Percentiles rank a stretch among this genome's conserved stretches.
Conservation (phyloP, 2,329 filamentous ascomycete species). For the Phyllosticta citrichinensis region DNA sequence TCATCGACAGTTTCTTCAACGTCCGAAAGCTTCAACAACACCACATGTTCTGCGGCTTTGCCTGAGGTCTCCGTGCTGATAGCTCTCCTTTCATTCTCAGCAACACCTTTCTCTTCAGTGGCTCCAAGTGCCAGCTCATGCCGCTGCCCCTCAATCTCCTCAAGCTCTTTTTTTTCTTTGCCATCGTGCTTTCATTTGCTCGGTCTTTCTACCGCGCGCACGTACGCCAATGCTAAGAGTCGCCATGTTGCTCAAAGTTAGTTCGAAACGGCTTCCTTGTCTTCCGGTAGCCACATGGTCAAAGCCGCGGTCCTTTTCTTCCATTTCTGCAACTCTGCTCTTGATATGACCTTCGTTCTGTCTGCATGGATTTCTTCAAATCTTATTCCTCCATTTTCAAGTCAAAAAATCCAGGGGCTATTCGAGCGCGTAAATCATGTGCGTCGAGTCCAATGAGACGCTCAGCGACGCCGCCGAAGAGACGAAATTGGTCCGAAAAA, state of each 20-base stretch:
- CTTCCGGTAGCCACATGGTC: not conserved
- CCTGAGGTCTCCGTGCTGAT: not conserved
- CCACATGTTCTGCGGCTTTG: not conserved
- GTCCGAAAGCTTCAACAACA: not conserved
- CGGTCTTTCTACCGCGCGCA: not conserved
- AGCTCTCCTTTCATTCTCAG: not conserved
- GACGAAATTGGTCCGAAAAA: constrained; percentile 36
- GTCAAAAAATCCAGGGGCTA: not conserved
- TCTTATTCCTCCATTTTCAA: not conserved
- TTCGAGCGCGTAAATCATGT: not conserved
- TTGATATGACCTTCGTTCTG: not conserved
- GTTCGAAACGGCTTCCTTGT: not conserved
- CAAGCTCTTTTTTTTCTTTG: not conserved
- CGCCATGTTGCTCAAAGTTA: not conserved
- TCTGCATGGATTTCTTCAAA: not conserved
- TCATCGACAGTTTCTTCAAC: not conserved
- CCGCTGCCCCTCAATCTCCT: not conserved
- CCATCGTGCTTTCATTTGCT: not conserved
- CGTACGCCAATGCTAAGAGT: not conserved
- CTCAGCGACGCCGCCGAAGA: constrained; percentile 22
- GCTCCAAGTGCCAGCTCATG: not conserved
- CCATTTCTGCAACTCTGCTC: not conserved
- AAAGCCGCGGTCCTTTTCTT: constrained; percentile 15
- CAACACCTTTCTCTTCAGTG: not conserved
- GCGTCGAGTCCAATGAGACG: not conserved